Percentiles rank a stretch among this genome's conserved stretches.
phyloP scores from a whole-genome alignment of 805 yeast genomes.

The Alloascoidea hylecoeti region DNA sequence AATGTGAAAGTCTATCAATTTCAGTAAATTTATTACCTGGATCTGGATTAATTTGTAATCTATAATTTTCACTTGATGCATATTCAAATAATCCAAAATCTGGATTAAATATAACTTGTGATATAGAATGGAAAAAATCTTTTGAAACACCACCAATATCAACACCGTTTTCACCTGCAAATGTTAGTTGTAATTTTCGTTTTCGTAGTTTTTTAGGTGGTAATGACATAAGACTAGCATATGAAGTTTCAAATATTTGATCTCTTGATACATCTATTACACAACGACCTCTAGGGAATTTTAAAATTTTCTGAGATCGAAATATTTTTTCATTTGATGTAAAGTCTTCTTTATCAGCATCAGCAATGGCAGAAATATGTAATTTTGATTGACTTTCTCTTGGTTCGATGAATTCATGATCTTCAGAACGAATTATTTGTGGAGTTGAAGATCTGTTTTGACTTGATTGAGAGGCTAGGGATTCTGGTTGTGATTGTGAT shows the following conservation, averaged over 20 bases:
- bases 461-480: constrained; percentile 7
- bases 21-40: too few relatives aligned
- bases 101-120: constrained; percentile 92
- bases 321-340: not conserved
- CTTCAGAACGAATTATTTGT: constrained; percentile 17
- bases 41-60: constrained; percentile 89
- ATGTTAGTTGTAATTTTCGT: constrained; percentile 32
- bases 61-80: constrained; percentile 81
- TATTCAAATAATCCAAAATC: constrained; percentile 88
- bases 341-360: not conserved
- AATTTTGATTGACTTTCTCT: too few relatives aligned
- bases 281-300: not conserved
- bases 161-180: constrained; percentile 88
- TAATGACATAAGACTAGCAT: not conserved
- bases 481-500: too few relatives aligned
- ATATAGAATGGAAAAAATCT: constrained; percentile 92
- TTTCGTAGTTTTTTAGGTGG: not conserved
- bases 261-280: not conserved
- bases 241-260: not conserved
- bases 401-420: too few relatives aligned
- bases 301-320: not conserved
- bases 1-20: constrained; percentile 61
- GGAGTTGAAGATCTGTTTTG: constrained; percentile 11
- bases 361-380: too few relatives aligned
- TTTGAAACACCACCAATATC: constrained; percentile 98